Evolutionary conservation across 2,329 filamentous ascomycete genomes (phyloP), one percentile per base, ranked within the genome.

Genomic region (Pseudophaeomoniella oleicola): DNA sequence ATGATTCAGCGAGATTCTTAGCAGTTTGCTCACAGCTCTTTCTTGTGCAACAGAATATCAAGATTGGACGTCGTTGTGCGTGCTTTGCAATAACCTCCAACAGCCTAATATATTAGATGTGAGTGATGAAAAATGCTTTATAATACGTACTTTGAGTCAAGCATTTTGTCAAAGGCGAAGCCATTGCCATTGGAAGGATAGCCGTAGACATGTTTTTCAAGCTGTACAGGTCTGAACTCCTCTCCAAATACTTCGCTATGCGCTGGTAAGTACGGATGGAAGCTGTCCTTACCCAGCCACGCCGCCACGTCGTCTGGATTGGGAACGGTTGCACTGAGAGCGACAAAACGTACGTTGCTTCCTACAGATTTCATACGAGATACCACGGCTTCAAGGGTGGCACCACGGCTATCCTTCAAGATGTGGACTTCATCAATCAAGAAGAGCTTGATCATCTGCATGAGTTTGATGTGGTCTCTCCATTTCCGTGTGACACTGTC

Each of bases 381-480:
- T 0, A 92, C 81, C 2, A 92, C 78, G 3, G 80, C 81, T 52
- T 93, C 84, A 1, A 93, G 65, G 0, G 80, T 87, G 10, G 84
- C 81, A 12, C 84, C 84, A 16, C 84, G 75, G 3, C 68, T 60
- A 47, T 90, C 83, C 48, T 85, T 88, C 37, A 93, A 65, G 22
- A 90, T 85, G 46, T 93, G 84, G 0, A 92, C 82, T 50, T 93
- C 84, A 46, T 93, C 84, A 38, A 93, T 86, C 14, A 93, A 67
- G 42, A 90, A 84, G 0, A 93, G 60, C 41, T 79, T 81, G 32
- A 92, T 72, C 42, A 87, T 66, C 40, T 78, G 71, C 56, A 92
- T 73, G 13, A 92, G 60, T 44, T 69, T 80, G 36, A 70, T 69
- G 48, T 92, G 80, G 46, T 92, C 84, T 46, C 78, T 75, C 85